Evolutionary conservation across 1,284 basidiomycete species (phyloP).

Genomic region (Sporisorium scitamineum): DNA sequence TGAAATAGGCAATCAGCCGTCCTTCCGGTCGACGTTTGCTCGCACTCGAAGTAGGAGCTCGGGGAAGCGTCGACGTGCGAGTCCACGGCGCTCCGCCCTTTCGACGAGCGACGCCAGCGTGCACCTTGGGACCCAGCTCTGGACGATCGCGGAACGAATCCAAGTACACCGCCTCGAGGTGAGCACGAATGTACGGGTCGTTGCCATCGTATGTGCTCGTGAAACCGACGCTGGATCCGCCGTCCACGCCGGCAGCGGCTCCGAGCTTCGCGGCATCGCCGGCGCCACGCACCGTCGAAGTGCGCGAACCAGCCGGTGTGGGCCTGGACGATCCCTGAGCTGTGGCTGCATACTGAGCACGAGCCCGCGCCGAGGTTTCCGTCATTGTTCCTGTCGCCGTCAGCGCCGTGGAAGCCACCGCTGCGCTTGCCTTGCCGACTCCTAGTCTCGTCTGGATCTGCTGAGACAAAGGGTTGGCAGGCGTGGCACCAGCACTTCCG

Average conservation of each 20-base stretch:
- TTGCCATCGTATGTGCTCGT: slow-evolving; percentile 63
- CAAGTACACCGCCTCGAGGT: slow-evolving; percentile 61
- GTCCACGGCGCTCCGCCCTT: slow-evolving; percentile 18
- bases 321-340: slow-evolving; percentile 30
- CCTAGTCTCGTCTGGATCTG: slow-evolving; percentile 49
- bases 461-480: slow-evolving; percentile 25
- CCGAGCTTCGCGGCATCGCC: slow-evolving; percentile 18
- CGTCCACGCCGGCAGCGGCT: slow-evolving; percentile 16
- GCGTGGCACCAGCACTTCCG: background rate
- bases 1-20: slow-evolving; percentile 63
- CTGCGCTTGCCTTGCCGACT: slow-evolving; percentile 51
- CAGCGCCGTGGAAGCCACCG: slow-evolving; percentile 44
- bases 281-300: slow-evolving; percentile 28
- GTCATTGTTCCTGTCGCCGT: slow-evolving; percentile 57
- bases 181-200: slow-evolving; percentile 66
- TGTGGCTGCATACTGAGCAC: slow-evolving; percentile 28
- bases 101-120: slow-evolving; percentile 27
- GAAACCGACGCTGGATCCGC: slow-evolving; percentile 29
- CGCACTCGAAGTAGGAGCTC: slow-evolving; percentile 32
- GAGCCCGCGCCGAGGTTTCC: slow-evolving; percentile 43
- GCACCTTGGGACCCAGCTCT: slow-evolving; percentile 44
- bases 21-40: slow-evolving; percentile 64
- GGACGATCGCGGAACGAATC: slow-evolving; percentile 55
- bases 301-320: slow-evolving; percentile 45
- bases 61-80: slow-evolving; percentile 17